phyloP scores from a whole-genome alignment of 2,329 filamentous ascomycete genomes.

The Exophiala sp. region DNA sequence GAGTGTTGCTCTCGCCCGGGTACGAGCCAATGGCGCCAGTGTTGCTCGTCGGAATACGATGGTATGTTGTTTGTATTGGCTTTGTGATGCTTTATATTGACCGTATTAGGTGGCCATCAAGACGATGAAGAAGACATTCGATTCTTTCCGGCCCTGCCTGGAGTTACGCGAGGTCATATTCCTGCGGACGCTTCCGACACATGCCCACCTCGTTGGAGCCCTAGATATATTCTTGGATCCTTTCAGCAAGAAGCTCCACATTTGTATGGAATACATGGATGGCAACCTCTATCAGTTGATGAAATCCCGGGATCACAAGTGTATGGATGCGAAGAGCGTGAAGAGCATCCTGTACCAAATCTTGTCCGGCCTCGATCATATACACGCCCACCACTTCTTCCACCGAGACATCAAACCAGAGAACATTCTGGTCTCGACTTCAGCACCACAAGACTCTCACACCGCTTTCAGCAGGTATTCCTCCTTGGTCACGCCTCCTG shows the following conservation, averaged over 20 bases:
- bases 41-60: slow-evolving; percentile 85
- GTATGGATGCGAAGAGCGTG: slow-evolving; percentile 79
- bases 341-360: slow-evolving; percentile 99
- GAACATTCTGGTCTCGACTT: slow-evolving; percentile 94
- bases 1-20: slow-evolving; percentile 85
- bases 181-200: slow-evolving; percentile 76
- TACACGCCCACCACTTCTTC: slow-evolving; percentile 95
- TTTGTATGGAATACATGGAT: slow-evolving; percentile 99
- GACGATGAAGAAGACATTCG: slow-evolving; percentile 99
- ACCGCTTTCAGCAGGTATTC: slow-evolving; percentile 92
- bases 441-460: slow-evolving; percentile 69
- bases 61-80: slow-evolving; percentile 53
- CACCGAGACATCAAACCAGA: slow-evolving; percentile 99
- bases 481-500: slow-evolving; percentile 84
- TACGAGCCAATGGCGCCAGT: slow-evolving; percentile 80
- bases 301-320: slow-evolving; percentile 96
- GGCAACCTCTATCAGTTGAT: slow-evolving; percentile 98
- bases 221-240: slow-evolving; percentile 98
- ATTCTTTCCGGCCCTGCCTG: slow-evolving; percentile 81
- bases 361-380: slow-evolving; percentile 90
- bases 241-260: slow-evolving; percentile 91
- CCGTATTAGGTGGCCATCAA: slow-evolving; percentile 99
- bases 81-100: too few species aligned
- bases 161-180: slow-evolving; percentile 97
- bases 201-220: slow-evolving; percentile 91